phyloP scores from a whole-genome alignment of 2,329 filamentous ascomycete genomes.

The Ploettnerulaceae sp. region DNA sequence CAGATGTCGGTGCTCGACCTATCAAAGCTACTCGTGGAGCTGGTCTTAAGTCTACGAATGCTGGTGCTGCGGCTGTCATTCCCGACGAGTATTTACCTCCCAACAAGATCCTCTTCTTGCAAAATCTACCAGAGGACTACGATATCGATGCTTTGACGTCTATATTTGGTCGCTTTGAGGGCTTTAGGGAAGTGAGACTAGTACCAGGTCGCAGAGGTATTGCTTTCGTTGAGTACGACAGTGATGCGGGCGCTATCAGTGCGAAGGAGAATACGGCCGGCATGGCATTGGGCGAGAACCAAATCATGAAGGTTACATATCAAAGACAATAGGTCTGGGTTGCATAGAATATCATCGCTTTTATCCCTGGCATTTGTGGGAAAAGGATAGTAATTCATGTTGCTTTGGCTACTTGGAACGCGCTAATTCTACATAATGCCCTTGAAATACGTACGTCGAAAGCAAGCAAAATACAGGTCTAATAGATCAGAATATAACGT shows the following conservation, averaged over 20 bases:
- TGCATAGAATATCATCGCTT: constrained; percentile 6
- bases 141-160: constrained; percentile 72
- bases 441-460: constrained; percentile 17
- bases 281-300: constrained; percentile 71
- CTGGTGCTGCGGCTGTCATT: constrained; percentile 65
- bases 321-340: constrained; percentile 65
- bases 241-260: constrained; percentile 80
- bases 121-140: constrained; percentile 85
- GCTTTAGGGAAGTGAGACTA: constrained; percentile 86
- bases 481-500: constrained; percentile 69
- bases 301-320: constrained; percentile 91
- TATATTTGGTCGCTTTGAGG: constrained; percentile 86
- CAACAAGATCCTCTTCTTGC: constrained; percentile 93
- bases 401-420: constrained; percentile 16
- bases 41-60: constrained; percentile 72
- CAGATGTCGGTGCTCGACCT: constrained; percentile 47
- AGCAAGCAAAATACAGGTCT: constrained; percentile 3
- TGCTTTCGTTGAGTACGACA: constrained; percentile 95
- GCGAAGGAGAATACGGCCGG: constrained; percentile 92
- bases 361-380: not conserved
- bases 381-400: constrained; percentile 14
- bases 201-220: constrained; percentile 85
- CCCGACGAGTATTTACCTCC: constrained; percentile 98
- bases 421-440: constrained; percentile 30
- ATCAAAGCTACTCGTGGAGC: constrained; percentile 65